phyloP scores from a whole-genome alignment of 306 rosid species.

The Pyrus bretschneideri region DNA sequence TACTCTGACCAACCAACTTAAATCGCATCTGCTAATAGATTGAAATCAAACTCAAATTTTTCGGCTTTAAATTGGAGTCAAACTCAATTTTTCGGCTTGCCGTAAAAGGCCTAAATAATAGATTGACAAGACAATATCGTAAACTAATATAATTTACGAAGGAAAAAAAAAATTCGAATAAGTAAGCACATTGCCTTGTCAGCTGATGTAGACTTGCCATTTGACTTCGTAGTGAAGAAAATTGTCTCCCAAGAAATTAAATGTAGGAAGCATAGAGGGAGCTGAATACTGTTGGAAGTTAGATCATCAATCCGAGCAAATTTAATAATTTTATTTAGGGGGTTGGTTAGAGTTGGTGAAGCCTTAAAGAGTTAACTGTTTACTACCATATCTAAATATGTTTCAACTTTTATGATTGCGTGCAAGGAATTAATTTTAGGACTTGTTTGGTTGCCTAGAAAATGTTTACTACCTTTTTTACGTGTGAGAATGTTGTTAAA shows the following conservation, averaged over 20 bases:
- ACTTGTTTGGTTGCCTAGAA: not conserved
- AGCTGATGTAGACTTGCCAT: not conserved
- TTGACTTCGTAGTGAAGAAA: not conserved
- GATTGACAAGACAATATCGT: too few species aligned
- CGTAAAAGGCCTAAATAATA: too few species aligned
- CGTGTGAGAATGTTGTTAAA: not conserved
- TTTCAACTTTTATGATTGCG: not conserved
- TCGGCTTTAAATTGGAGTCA: too few species aligned
- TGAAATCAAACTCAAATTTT: too few species aligned
- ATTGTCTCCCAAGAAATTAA: not conserved
- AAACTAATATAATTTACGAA: too few species aligned
- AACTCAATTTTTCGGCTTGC: too few species aligned
- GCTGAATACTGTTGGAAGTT: slow-evolving; percentile 15
- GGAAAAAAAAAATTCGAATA: too few species aligned
- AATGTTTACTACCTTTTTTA: not conserved
- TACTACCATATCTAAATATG: not conserved
- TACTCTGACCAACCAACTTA: too few species aligned
- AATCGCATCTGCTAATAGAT: too few species aligned
- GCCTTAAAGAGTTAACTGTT: not conserved
- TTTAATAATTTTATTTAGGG: not conserved
- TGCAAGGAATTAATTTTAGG: slow-evolving; percentile 9
- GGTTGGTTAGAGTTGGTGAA: slow-evolving; percentile 27
- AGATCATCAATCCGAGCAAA: slow-evolving; percentile 1
- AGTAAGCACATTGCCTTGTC: not conserved
- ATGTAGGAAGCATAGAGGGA: not conserved